Base-by-base conservation (phyloP, 331 rosid genomes). In the Saraca asoca region DNA sequence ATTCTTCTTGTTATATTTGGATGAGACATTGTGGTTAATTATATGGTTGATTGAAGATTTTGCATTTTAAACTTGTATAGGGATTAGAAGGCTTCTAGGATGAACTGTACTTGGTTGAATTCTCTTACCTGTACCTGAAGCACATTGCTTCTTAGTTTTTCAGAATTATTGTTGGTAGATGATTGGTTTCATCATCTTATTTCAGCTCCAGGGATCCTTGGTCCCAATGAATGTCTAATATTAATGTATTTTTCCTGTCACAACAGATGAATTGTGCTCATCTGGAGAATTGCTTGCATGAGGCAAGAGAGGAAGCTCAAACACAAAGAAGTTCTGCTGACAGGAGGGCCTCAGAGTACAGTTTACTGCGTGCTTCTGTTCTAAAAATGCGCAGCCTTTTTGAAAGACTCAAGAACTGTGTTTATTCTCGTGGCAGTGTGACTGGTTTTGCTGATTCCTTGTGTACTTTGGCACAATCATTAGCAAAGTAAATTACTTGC, bases 281-380 rank as follows among this genome's bases (percentile, higher is more conserved):
- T 78, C 68, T 94, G 82, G 99, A 94, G 82, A 94, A 88, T 70
- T 90, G 96, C 71, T 78, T 94, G 82, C 97, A 94, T 43, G 96
- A 90, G 72, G 99, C 99, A 55, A 91, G 99, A 80, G 97, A 94
- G 85, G 99, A 94, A 83, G 99, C 97, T 71, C 99, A 88, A 73
- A 90, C 97, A 20, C 96, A 94, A 83, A 95, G 85, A 70, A 90
- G 97, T 79, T 93, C 97, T 33, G 95, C 99, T 69, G 91, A 88
- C 39, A 87, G 97, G 67, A 86, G 95, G 82, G 97, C 97, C 70
- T 81, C 95, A 8, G 97, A 94, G 78, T 94, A 94, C 61, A 76
- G 75, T 77, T 82, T 77, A 42, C 79, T 90, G 58, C 99, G 97
- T 16, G 86, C 91, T 60, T 88, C 97, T 53, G 87, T 82, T 74